A percentile compares a stretch with the other conserved stretches of the same genome.
phyloP scores from a whole-genome alignment of 2,329 filamentous ascomycete genomes.

The Talaromyces sp. region DNA sequence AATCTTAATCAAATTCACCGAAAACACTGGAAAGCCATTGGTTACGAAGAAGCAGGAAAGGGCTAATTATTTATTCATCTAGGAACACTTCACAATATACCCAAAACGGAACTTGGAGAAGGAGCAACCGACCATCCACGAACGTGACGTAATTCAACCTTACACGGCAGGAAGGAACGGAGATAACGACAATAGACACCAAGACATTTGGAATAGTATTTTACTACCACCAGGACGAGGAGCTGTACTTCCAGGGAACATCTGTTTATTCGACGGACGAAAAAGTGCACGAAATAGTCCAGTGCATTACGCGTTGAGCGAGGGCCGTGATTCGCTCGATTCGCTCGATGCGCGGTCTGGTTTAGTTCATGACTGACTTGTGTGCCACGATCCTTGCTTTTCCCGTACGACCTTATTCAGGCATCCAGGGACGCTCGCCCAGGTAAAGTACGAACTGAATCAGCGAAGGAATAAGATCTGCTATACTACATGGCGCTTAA shows the following conservation, averaged over 20 bases:
- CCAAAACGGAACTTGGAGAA: background rate
- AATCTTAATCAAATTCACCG: background rate
- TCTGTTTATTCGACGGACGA: background rate
- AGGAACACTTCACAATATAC: background rate
- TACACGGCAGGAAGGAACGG: background rate
- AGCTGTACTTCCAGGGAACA: background rate
- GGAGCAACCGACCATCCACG: background rate
- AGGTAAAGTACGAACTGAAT: background rate
- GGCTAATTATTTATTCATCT: background rate
- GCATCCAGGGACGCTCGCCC: background rate
- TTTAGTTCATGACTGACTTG: background rate
- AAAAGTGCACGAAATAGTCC: background rate
- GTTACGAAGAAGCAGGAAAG: too few relatives aligned
- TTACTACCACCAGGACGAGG: too few relatives aligned
- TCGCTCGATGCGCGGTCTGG: background rate
- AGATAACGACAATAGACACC: background rate
- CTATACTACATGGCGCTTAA: too few relatives aligned
- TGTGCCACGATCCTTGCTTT: background rate
- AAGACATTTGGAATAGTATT: background rate
- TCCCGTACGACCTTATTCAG: background rate
- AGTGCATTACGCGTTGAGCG: background rate
- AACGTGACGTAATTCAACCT: background rate
- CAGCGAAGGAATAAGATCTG: background rate
- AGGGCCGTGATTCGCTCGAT: background rate
- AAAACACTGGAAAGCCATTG: background rate